phyloP scores from a whole-genome alignment of 1,284 basidiomycete genomes.

The Porodaedalea pini region DNA sequence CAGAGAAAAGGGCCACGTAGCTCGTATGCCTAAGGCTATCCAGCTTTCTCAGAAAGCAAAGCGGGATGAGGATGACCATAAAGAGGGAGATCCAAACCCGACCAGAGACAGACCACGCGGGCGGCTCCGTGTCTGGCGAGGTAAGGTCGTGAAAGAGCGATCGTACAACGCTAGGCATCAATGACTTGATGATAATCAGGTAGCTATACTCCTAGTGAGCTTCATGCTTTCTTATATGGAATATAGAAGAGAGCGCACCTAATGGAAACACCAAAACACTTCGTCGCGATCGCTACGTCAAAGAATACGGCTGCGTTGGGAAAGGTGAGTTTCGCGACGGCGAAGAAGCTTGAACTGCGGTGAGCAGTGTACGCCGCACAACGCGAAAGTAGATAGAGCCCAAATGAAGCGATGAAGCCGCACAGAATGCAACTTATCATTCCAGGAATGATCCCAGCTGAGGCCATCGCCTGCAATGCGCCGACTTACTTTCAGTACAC shows the following conservation, averaged over 20 bases:
- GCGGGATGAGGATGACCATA: slow-evolving; percentile 81
- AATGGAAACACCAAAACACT: slow-evolving; percentile 96
- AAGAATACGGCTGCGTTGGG: slow-evolving; percentile 82
- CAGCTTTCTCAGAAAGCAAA: slow-evolving; percentile 83
- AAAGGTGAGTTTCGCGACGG: slow-evolving; percentile 82
- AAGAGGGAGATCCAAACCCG: slow-evolving; percentile 81
- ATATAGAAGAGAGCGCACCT: slow-evolving; percentile 49
- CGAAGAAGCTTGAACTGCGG: slow-evolving; percentile 83
- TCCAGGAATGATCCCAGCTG: slow-evolving; percentile 83
- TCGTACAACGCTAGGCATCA: slow-evolving; percentile 91
- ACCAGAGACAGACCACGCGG: slow-evolving; percentile 73
- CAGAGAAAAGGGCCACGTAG: slow-evolving; percentile 84
- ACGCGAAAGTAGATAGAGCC: slow-evolving; percentile 84
- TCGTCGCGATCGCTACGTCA: slow-evolving; percentile 92
- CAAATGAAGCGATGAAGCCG: slow-evolving; percentile 77
- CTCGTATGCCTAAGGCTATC: slow-evolving; percentile 82
- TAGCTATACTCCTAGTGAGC: slow-evolving; percentile 49
- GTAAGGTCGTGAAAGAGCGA: slow-evolving; percentile 78
- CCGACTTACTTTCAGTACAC: background rate
- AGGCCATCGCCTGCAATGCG: slow-evolving; percentile 72
- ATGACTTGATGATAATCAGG: slow-evolving; percentile 89
- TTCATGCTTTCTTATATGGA: background rate
- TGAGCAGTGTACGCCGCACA: slow-evolving; percentile 81
- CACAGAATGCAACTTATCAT: slow-evolving; percentile 87
- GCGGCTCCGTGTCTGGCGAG: slow-evolving; percentile 60